These are phyloP conservation scores for Collybia mongolica DNA, from an alignment of 768 basidiomycete genomes.

Conservation along the genomic window DNA sequence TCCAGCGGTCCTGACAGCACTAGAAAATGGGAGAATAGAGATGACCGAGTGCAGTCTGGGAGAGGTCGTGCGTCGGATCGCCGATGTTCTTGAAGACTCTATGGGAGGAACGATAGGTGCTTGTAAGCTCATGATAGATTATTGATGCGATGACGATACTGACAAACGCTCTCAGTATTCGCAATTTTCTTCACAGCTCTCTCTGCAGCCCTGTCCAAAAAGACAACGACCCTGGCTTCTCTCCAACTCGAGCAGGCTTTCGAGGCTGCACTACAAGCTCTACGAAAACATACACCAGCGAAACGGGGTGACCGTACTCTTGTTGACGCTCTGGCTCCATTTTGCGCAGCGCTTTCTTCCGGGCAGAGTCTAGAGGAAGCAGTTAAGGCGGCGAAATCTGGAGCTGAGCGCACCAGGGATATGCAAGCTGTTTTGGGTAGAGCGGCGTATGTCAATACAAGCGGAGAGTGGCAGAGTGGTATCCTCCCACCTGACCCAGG, in stretches of 20 bases:
- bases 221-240: not conserved
- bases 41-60: slow-evolving; percentile 11
- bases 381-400: slow-evolving; percentile 34
- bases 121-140: slow-evolving; percentile 24
- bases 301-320: slow-evolving; percentile 55
- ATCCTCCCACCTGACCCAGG: slow-evolving; percentile 51
- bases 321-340: slow-evolving; percentile 51
- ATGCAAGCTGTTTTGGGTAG: slow-evolving; percentile 48
- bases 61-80: slow-evolving; percentile 26
- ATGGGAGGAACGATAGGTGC: slow-evolving; percentile 62
- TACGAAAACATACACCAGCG: slow-evolving; percentile 46
- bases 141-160: not conserved
- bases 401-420: slow-evolving; percentile 45
- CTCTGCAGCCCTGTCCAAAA: slow-evolving; percentile 17
- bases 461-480: slow-evolving; percentile 18
- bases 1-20: slow-evolving; percentile 29
- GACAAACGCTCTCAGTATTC: slow-evolving; percentile 28
- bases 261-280: slow-evolving; percentile 9
- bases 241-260: too few species aligned
- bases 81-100: slow-evolving; percentile 43
- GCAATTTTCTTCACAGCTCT: slow-evolving; percentile 42
- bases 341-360: slow-evolving; percentile 32
- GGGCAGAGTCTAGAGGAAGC: slow-evolving; percentile 25
- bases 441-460: slow-evolving; percentile 45
- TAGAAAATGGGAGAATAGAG: slow-evolving; percentile 25